Evolutionary conservation across 2,329 filamentous ascomycete species (phyloP).

Genomic region (Penicillium janthinellum): DNA sequence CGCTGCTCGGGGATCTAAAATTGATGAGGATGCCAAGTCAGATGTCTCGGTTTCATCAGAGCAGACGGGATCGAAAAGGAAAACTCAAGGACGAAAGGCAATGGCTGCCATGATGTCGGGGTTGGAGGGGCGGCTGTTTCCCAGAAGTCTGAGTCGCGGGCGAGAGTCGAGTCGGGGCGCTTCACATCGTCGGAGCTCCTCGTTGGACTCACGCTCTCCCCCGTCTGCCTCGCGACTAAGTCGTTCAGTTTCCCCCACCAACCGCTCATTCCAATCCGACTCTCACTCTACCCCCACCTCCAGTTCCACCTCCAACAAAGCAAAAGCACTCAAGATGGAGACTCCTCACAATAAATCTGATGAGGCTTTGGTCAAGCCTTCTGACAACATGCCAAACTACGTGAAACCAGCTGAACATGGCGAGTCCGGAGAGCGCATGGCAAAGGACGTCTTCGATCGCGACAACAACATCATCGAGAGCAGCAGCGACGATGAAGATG

Average conservation of each 20-base stretch:
- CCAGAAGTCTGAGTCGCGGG: conserved; percentile 40
- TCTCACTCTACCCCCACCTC: not conserved
- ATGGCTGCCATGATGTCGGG: conserved; percentile 52
- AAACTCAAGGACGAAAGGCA: conserved; percentile 37
- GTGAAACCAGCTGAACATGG: conserved; percentile 53
- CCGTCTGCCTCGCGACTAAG: conserved; percentile 24
- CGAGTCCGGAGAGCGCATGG: conserved; percentile 56
- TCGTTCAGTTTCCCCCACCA: conserved; percentile 42
- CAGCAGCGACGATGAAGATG: conserved; percentile 62
- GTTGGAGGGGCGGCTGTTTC: conserved; percentile 37
- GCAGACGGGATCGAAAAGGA: conserved; percentile 14
- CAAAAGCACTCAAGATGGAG: conserved; percentile 65
- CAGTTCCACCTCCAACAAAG: conserved; percentile 54
- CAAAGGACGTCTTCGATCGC: conserved; percentile 71
- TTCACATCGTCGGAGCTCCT: conserved; percentile 41
- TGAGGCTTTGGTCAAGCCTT: conserved; percentile 65
- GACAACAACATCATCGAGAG: conserved; percentile 64
- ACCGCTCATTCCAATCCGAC: conserved; percentile 35
- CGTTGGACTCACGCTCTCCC: conserved; percentile 40
- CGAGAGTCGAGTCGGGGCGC: conserved; percentile 43
- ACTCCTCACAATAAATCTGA: conserved; percentile 73
- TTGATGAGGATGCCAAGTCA: conserved; percentile 16
- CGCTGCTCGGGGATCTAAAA: conserved; percentile 4
- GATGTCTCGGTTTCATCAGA: conserved; percentile 14
- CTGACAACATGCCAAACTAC: conserved; percentile 64